These are phyloP conservation scores for Hypoxylon sp. DNA, from an alignment of 2,329 filamentous ascomycete genomes.

Conservation along the genomic window DNA sequence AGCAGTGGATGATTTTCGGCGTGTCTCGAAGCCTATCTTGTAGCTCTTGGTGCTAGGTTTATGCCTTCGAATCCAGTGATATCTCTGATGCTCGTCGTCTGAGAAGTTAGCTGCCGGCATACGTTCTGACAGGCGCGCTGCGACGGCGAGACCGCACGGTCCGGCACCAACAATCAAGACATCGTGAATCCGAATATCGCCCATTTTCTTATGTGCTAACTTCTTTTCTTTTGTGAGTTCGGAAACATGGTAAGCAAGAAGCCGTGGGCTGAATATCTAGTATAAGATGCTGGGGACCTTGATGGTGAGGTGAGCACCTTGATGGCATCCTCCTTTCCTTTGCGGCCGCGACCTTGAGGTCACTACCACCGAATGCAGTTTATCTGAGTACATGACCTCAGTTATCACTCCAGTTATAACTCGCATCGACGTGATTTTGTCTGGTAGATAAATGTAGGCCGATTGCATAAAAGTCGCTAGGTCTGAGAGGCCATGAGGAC, in stretches of 20 bases:
- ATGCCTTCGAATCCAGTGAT: constrained; percentile 81
- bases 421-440: not conserved
- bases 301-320: constrained; percentile 38
- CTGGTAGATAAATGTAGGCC: not conserved
- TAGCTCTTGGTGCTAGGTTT: constrained; percentile 71
- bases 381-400: constrained; percentile 19
- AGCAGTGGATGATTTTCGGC: constrained; percentile 53
- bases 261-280: not conserved
- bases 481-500: not conserved
- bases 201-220: constrained; percentile 33
- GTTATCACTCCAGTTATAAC: not conserved
- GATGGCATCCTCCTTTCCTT: constrained; percentile 34
- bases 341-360: constrained; percentile 23
- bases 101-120: constrained; percentile 86
- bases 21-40: constrained; percentile 57
- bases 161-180: constrained; percentile 82
- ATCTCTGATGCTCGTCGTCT: constrained; percentile 85
- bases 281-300: constrained; percentile 38
- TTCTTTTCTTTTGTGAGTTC: constrained; percentile 13
- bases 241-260: not conserved
- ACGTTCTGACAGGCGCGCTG: constrained; percentile 78
- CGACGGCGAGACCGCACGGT: constrained; percentile 80
- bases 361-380: constrained; percentile 18
- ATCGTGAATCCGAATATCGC: constrained; percentile 66
- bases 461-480: not conserved